A percentile compares a stretch with the other conserved stretches of the same genome.
Evolutionary conservation across 805 yeast genomes (phyloP).

Genomic region (Zygosaccharomyces bisporus): DNA sequence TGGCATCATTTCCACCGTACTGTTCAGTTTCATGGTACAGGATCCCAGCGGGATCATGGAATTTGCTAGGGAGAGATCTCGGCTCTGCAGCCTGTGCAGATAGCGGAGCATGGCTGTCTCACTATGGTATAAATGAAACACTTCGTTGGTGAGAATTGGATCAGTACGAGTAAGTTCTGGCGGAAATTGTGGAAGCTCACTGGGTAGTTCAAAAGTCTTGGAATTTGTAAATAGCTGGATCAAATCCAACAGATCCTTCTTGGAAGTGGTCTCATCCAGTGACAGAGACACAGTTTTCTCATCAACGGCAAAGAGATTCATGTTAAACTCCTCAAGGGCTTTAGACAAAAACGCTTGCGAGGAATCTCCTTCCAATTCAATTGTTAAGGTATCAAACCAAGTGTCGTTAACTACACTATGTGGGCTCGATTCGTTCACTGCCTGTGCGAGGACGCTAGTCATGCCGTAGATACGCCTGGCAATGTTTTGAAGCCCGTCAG

Average conservation of each 20-base stretch:
- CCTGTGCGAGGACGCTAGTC: slow-evolving; percentile 66
- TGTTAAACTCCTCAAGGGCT: slow-evolving; percentile 60
- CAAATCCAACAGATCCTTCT: slow-evolving; percentile 55
- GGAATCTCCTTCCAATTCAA: slow-evolving; percentile 47
- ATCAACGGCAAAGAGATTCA: slow-evolving; percentile 72
- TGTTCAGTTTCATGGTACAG: slow-evolving; percentile 96
- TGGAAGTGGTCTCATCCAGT: slow-evolving; percentile 82
- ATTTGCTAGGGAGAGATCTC: slow-evolving; percentile 89
- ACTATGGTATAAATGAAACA: slow-evolving; percentile 83
- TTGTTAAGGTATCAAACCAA: slow-evolving; percentile 86
- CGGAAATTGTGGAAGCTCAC: slow-evolving; percentile 50
- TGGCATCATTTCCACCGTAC: slow-evolving; percentile 93
- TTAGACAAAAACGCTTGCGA: slow-evolving; percentile 48
- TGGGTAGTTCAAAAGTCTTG: slow-evolving; percentile 14
- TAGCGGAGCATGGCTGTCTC: slow-evolving; percentile 95
- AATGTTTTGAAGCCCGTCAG: slow-evolving; percentile 74
- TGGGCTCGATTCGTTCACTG: slow-evolving; percentile 40
- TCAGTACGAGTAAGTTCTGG: slow-evolving; percentile 51
- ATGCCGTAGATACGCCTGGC: slow-evolving; percentile 72
- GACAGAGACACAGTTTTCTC: slow-evolving; percentile 66
- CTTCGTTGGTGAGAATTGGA: slow-evolving; percentile 61
- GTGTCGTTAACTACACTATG: slow-evolving; percentile 53
- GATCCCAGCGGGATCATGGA: slow-evolving; percentile 98
- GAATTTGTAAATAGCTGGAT: slow-evolving; percentile 53
- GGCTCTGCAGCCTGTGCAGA: slow-evolving; percentile 75